Evolutionary conservation across 768 basidiomycete genomes (phyloP), one percentile per base, ranked within the genome.

Genomic region (Lactarius pseudohatsudake): DNA sequence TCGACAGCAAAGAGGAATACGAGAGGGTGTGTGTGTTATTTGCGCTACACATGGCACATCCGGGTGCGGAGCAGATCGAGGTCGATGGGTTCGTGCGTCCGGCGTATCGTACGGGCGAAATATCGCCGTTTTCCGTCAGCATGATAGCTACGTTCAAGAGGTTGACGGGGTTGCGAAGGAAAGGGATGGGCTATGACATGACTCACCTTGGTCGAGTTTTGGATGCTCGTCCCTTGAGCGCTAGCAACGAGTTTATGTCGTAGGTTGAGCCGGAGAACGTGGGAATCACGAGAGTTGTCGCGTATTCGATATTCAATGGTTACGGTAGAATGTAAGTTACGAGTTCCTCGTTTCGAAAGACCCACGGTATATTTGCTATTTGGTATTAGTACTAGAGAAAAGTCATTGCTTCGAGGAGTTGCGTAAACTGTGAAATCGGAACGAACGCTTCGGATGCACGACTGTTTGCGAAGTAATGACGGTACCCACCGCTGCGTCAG

Each of bases 1-100:
- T 61, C 38, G 65, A 66, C 16, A 54, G 40, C 26, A 50, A 5
- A 54, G 59, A 18, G 20, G 59, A 56, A 1, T 66, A 66, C 34
- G 16, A 34, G 40, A 36, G 34, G 38, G 5, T 66, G 7, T 66
- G 65, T 32, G 32, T 18, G 30, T 32, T 61, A 5, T 60, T 66
- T 18, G 60, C 38, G 1, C 16, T 65, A 20, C 8, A 15, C 4
- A 41, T 55, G 38, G 63, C 63, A 47, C 57, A 59, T 28, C 57
- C 47, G 10, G 64, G 26, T 2, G 40, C 64, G 28, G 13, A 55
- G 30, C 11, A 56, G 7, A 62, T 3, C 18, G 54, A 62, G 10
- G 22, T 40, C n/a, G 61, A 62, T 56, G 61, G 61, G 10, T 55
- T 62, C 30, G 61, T 62, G 38, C 61, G 11, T 2, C 54, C 38